phyloP scores from a whole-genome alignment of 1,284 basidiomycete genomes.

The Apiotrichum sp. region DNA sequence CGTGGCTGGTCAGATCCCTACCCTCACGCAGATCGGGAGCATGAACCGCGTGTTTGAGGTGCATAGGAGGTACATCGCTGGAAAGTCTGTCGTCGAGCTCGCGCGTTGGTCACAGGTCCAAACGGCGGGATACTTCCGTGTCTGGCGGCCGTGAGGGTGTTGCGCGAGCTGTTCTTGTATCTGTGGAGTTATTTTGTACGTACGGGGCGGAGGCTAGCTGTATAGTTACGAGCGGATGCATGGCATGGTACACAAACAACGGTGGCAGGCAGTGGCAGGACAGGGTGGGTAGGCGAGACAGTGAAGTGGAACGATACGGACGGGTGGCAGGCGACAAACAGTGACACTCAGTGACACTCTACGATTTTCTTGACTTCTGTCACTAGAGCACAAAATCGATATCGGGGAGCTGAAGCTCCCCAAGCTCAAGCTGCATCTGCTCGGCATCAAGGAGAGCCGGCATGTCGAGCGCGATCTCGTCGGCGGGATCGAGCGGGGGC shows the following conservation, averaged over 20 bases:
- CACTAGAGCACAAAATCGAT: background rate
- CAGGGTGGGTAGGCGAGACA: too few relatives aligned
- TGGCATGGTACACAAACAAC: too few relatives aligned
- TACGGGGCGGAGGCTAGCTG: too few relatives aligned
- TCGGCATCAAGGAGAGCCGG: background rate
- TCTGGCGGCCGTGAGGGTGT: constrained; percentile 35
- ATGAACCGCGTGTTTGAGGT: constrained; percentile 43
- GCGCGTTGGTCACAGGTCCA: constrained; percentile 27
- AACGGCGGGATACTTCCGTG: constrained; percentile 42
- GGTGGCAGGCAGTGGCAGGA: too few relatives aligned
- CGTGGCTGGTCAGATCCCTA: constrained; percentile 23
- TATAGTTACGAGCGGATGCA: too few relatives aligned
- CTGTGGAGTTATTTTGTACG: too few relatives aligned
- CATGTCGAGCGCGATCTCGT: background rate
- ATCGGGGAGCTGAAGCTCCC: background rate
- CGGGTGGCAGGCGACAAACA: too few relatives aligned
- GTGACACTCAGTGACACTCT: too few relatives aligned
- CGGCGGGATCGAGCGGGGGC: background rate
- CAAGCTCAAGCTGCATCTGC: background rate
- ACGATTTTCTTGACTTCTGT: too few relatives aligned
- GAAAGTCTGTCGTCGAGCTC: constrained; percentile 27
- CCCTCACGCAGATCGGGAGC: constrained; percentile 37
- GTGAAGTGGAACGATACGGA: too few relatives aligned
- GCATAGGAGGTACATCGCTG: constrained; percentile 24
- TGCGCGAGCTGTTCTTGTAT: too few relatives aligned